Conservation (phyloP, 108 stramenopile genomes). For the Skeletonema marinoi region DNA sequence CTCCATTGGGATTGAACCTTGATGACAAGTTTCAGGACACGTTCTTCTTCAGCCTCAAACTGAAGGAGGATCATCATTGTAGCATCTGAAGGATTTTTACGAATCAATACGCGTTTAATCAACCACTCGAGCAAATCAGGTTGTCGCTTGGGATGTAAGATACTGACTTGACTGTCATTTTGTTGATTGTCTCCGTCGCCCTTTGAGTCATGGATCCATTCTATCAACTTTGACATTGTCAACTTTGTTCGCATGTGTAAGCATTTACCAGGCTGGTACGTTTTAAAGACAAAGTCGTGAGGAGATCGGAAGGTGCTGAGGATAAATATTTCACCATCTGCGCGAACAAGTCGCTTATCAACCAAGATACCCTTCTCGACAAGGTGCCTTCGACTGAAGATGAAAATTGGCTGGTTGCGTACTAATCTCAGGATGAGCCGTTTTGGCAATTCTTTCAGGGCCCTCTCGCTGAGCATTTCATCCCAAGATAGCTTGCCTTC, state of each 20-base stretch:
- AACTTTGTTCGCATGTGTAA: conserved; percentile 28
- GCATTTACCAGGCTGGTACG: conserved; percentile 41
- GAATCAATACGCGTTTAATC: conserved; percentile 43
- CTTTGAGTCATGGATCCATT: conserved; percentile 18
- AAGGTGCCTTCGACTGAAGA: conserved; percentile 44
- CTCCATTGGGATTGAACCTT: conserved; percentile 59
- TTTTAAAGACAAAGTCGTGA: conserved; percentile 43
- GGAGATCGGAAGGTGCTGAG: conserved; percentile 44
- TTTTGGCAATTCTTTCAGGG: conserved; percentile 24
- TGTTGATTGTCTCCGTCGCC: not conserved
- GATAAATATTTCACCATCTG: conserved; percentile 37
- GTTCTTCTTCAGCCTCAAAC: conserved; percentile 51
- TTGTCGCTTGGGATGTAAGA: conserved; percentile 25
- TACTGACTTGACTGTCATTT: conserved; percentile 8
- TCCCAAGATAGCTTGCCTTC: conserved; percentile 36
- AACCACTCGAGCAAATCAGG: conserved; percentile 50
- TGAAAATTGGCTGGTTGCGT: conserved; percentile 38
- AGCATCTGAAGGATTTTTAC: conserved; percentile 27
- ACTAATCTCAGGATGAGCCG: conserved; percentile 35
- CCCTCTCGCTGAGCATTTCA: conserved; percentile 43
- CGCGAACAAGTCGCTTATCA: conserved; percentile 23
- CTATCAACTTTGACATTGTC: conserved; percentile 12
- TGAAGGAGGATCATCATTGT: conserved; percentile 37
- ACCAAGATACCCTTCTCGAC: conserved; percentile 47
- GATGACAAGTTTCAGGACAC: conserved; percentile 28